Evolutionary conservation across 2,329 filamentous ascomycete species (phyloP).

Genomic region (Zymoseptoria pseudotritici): DNA sequence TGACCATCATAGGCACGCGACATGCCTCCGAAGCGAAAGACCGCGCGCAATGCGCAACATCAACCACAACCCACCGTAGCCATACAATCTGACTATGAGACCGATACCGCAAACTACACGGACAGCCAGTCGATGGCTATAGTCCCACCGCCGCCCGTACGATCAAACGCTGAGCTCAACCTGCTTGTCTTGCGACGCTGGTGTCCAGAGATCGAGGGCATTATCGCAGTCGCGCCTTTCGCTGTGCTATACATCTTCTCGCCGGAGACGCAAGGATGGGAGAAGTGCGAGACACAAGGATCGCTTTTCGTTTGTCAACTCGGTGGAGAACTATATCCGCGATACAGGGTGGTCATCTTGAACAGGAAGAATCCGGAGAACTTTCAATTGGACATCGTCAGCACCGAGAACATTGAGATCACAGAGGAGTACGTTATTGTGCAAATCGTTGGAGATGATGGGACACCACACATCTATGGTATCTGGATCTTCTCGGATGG

Average conservation of each 20-base stretch:
- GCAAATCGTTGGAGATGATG: constrained; percentile 36
- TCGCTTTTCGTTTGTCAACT: constrained; percentile 79
- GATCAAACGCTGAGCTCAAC: constrained; percentile 81
- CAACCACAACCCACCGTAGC: constrained; percentile 13
- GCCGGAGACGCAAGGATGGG: constrained; percentile 61
- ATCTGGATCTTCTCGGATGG: constrained; percentile 61
- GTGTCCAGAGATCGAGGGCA: constrained; percentile 62
- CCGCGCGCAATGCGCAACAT: constrained; percentile 9
- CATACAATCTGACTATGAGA: constrained; percentile 45
- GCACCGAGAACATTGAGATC: constrained; percentile 39
- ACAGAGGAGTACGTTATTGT: constrained; percentile 55
- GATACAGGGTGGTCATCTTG: constrained; percentile 40
- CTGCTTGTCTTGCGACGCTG: constrained; percentile 75
- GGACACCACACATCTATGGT: constrained; percentile 44
- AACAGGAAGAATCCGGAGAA: constrained; percentile 44
- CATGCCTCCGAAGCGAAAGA: constrained; percentile 10
- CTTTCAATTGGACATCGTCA: constrained; percentile 38
- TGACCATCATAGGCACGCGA: neutral
- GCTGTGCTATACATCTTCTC: constrained; percentile 79
- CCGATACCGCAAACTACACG: constrained; percentile 35
- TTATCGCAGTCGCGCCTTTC: constrained; percentile 76
- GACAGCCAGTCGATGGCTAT: constrained; percentile 20
- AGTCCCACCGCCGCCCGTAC: constrained; percentile 42
- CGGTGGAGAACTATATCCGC: constrained; percentile 25
- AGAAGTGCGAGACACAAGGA: constrained; percentile 78